phyloP scores from a whole-genome alignment of 352 stramenopile genomes.

The Pythium plurisporium region DNA sequence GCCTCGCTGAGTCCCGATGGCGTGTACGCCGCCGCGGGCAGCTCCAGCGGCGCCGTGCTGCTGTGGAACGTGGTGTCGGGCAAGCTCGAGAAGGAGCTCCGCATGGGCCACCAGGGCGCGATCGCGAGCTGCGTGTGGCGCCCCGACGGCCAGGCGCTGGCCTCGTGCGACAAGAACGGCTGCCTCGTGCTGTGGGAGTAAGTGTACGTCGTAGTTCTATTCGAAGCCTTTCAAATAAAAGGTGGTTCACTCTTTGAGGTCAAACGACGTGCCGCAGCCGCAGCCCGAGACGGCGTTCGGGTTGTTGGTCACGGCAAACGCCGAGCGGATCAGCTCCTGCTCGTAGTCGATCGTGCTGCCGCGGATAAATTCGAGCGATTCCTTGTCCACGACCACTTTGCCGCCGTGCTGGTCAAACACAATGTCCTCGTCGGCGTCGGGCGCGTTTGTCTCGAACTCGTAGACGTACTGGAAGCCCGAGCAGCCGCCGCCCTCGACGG shows the following conservation, averaged over 20 bases:
- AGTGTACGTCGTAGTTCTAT: slow-evolving; percentile 1
- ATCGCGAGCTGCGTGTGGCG: slow-evolving; percentile 78
- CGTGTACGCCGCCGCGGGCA: slow-evolving; percentile 48
- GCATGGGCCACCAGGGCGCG: slow-evolving; percentile 57
- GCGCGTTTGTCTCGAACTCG: slow-evolving; percentile 70
- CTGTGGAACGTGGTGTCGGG: slow-evolving; percentile 58
- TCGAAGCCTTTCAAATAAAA: not conserved
- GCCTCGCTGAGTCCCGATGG: slow-evolving; percentile 73
- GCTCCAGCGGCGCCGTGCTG: slow-evolving; percentile 48
- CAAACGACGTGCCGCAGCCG: slow-evolving; percentile 97
- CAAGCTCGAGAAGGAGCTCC: slow-evolving; percentile 50
- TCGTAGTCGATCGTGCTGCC: slow-evolving; percentile 95
- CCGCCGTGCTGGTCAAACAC: slow-evolving; percentile 88
- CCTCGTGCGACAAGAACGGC: slow-evolving; percentile 82
- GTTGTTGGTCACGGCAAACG: slow-evolving; percentile 97
- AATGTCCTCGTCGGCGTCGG: slow-evolving; percentile 44
- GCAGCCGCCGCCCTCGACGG: slow-evolving; percentile 91
- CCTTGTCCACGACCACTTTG: slow-evolving; percentile 89
- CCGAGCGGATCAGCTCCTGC: slow-evolving; percentile 96
- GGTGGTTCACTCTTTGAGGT: slow-evolving; percentile 87
- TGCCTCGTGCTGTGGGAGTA: slow-evolving; percentile 76
- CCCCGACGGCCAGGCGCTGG: slow-evolving; percentile 51
- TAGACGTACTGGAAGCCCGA: slow-evolving; percentile 93
- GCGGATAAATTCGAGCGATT: slow-evolving; percentile 92
- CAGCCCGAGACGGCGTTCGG: slow-evolving; percentile 95